Percentiles rank a stretch among this genome's conserved stretches.
Conservation (phyloP, 2,329 filamentous ascomycete species). For the Xylariaceae sp. region DNA sequence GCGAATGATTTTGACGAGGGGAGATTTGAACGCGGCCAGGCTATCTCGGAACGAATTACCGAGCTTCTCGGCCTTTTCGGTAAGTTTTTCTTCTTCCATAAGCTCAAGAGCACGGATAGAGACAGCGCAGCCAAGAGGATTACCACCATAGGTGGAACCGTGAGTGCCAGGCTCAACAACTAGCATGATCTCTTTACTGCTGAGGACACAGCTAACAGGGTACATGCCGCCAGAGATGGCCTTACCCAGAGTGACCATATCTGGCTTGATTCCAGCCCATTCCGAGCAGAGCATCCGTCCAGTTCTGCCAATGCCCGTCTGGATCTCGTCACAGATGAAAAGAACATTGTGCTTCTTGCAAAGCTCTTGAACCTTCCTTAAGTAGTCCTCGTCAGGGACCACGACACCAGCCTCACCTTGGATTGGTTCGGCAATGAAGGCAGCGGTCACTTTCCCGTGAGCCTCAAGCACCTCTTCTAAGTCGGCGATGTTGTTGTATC, state of each 20-base stretch:
- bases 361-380: constrained; percentile 72
- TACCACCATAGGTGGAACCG: constrained; percentile 97
- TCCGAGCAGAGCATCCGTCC: constrained; percentile 91
- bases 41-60: constrained; percentile 81
- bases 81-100: constrained; percentile 85
- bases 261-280: constrained; percentile 93
- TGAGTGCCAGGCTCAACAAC: constrained; percentile 95
- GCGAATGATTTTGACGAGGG: constrained; percentile 76
- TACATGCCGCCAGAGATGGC: constrained; percentile 98
- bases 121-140: constrained; percentile 91
- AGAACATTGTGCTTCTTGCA: constrained; percentile 96
- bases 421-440: constrained; percentile 93
- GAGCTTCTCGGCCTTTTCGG: constrained; percentile 73
- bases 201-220: constrained; percentile 91
- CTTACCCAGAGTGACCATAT: constrained; percentile 92
- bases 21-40: constrained; percentile 68
- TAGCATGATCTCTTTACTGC: constrained; percentile 87
- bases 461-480: constrained; percentile 74
- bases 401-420: constrained; percentile 97
- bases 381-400: constrained; percentile 86
- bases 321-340: constrained; percentile 96
- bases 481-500: constrained; percentile 81
- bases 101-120: constrained; percentile 94
- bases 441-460: constrained; percentile 81
- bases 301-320: constrained; percentile 94